A percentile compares a stretch with the other conserved stretches of the same genome.
Evolutionary conservation across 2,329 filamentous ascomycete species (phyloP).

Genomic region (Pseudofabraea citricarpa): DNA sequence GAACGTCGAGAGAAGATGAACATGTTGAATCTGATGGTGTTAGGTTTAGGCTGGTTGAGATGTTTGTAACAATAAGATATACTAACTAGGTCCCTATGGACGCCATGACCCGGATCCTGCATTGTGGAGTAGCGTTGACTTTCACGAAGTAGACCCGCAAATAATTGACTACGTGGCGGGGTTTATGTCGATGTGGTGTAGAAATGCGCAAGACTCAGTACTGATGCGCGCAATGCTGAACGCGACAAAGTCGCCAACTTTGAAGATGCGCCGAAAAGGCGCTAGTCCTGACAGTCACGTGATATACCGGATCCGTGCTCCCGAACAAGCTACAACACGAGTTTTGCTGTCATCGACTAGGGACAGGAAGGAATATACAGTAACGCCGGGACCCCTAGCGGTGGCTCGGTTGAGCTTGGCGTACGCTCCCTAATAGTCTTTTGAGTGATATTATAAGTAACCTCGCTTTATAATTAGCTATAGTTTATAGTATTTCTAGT

Average conservation of each 20-base stretch:
- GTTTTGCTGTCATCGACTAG: too few species aligned
- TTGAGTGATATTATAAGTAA: too few species aligned
- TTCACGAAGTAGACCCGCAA: too few species aligned
- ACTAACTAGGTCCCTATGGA: constrained; percentile 38
- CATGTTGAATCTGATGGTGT: constrained; percentile 66
- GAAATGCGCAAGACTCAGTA: not conserved
- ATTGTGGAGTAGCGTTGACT: constrained; percentile 1
- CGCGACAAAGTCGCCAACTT: constrained; percentile 1
- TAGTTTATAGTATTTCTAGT: too few species aligned
- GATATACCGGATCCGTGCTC: not conserved
- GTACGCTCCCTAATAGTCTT: too few species aligned
- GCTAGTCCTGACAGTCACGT: not conserved
- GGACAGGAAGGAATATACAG: too few species aligned
- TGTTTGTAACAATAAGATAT: not conserved
- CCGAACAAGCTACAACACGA: too few species aligned
- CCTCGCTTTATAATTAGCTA: too few species aligned
- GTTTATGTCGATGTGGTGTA: not conserved
- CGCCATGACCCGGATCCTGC: constrained; percentile 40
- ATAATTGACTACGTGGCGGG: too few species aligned
- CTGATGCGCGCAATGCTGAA: not conserved
- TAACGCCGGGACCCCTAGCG: too few species aligned
- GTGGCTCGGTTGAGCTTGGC: too few species aligned
- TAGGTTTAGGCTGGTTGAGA: not conserved
- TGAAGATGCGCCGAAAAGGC: not conserved
- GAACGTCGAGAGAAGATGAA: constrained; percentile 83